Conservation (phyloP, 345 rosid genomes). For the Dipteronia dyeriana region DNA sequence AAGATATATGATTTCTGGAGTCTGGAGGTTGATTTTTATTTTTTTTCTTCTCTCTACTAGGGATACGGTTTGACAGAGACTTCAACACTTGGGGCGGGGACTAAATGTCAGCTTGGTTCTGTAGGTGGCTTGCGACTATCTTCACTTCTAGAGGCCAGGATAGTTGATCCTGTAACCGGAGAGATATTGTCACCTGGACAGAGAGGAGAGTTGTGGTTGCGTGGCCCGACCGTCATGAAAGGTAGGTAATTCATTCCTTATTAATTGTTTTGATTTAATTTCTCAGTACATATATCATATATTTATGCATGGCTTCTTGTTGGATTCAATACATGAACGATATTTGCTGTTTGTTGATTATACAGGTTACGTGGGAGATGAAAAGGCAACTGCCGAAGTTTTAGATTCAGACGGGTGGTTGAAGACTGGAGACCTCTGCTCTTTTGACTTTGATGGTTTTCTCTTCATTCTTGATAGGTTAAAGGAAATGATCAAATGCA, state of each 20-base stretch:
- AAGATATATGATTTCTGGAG: too few species aligned
- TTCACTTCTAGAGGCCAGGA: slow-evolving; percentile 65
- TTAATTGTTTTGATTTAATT: too few species aligned
- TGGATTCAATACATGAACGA: too few species aligned
- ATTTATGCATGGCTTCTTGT: too few species aligned
- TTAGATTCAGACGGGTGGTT: slow-evolving; percentile 81
- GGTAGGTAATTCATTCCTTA: too few species aligned
- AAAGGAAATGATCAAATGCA: slow-evolving; percentile 88
- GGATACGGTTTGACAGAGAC: slow-evolving; percentile 87
- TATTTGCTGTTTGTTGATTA: not conserved
- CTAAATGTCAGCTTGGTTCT: slow-evolving; percentile 43
- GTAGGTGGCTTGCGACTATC: slow-evolving; percentile 55
- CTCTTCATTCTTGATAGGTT: slow-evolving; percentile 76
- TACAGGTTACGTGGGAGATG: slow-evolving; percentile 78
- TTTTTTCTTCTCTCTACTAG: slow-evolving; percentile 21
- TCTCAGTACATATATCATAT: too few species aligned
- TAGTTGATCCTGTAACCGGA: slow-evolving; percentile 73
- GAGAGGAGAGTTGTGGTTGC: slow-evolving; percentile 84
- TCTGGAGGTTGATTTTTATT: not conserved
- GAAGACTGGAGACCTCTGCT: slow-evolving; percentile 87
- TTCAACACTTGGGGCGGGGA: too few species aligned
- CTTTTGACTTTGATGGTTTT: slow-evolving; percentile 63
- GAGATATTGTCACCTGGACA: slow-evolving; percentile 70
- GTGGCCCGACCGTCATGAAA: slow-evolving; percentile 76
- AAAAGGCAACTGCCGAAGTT: slow-evolving; percentile 84